Evolutionary conservation across 2,329 filamentous ascomycete species (phyloP).

Genomic region (Chrysoporthe austroafricana): DNA sequence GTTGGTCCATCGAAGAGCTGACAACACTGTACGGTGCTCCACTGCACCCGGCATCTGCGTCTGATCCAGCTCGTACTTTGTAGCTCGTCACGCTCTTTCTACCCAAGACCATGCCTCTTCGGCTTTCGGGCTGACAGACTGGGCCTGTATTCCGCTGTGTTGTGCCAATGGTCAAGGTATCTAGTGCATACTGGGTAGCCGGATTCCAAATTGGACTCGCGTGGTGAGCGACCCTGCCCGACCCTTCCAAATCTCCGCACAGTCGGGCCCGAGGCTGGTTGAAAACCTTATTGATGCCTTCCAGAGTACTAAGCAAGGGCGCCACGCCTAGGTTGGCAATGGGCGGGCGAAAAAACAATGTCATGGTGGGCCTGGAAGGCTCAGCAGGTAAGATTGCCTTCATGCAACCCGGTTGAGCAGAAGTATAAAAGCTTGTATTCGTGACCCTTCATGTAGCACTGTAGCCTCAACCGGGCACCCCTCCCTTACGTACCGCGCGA

Average conservation of each 20-base stretch:
- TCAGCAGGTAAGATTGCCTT: not conserved
- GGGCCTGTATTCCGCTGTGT: not conserved
- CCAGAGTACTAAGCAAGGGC: not conserved
- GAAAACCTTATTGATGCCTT: not conserved
- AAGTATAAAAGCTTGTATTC: not conserved
- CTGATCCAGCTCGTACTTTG: no score
- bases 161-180: not conserved
- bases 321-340: not conserved
- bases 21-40: no score
- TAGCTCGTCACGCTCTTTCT: not conserved
- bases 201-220: not conserved
- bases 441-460: not conserved
- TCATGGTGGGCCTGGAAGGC: not conserved
- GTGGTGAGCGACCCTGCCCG: not conserved
- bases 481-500: not conserved
- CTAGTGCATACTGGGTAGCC: not conserved
- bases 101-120: not conserved
- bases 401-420: not conserved
- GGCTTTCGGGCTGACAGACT: not conserved
- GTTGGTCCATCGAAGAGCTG: no score
- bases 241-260: not conserved
- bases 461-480: not conserved
- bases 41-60: no score
- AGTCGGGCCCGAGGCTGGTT: not conserved
- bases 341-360: not conserved